Evolutionary conservation across 2,329 filamentous ascomycete species (phyloP), one percentile per base, ranked within the genome.

Genomic region (Nemania sp.): DNA sequence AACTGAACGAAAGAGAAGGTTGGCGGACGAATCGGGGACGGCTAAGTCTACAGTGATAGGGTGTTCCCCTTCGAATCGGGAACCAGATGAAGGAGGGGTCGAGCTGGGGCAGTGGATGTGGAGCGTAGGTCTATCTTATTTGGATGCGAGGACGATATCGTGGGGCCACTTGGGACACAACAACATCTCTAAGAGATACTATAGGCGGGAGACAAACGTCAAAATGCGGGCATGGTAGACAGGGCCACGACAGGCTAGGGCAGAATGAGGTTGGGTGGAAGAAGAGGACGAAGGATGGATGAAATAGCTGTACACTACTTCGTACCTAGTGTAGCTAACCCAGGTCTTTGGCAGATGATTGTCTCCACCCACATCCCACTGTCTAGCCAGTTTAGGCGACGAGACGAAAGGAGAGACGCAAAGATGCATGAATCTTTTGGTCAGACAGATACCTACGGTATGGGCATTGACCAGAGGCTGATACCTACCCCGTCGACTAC

Each of bases 161-260:
- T 72, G 71, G 71, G 71, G 70, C 70, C 67, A 67, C 69, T 72
- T 61, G 54, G 61, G 61, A 60, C 54, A 48, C 53, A 61, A 51
- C 50, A 42, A 21, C 52, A 45, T 49, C 43, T 54, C 61, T 39
- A 25, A 62, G 65, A 65, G 65, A 68, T 69, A 65, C 67, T 63
- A 67, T 72, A 68, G 67, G 68, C 68, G 70, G 70, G 68, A 72
- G 66, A 70, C 69, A 69, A 68, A 70, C 67, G 73, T 72, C 69
- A 69, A 63, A 50, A 46, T 54, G 65, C 62, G 62, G 54, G 51
- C 60, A 62, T 65, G 63, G 68, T 64, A 67, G 66, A 59, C 58
- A 64, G 52, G 39, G 21, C 53, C 54, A 55, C 58, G 47, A 50
- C 64, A 69, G 65, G 63, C 61, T 64, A 67, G 61, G 65, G 62